Evolutionary conservation across 768 basidiomycete species (phyloP), one percentile per base, ranked within the genome.

Genomic region (Podaxis sp.): DNA sequence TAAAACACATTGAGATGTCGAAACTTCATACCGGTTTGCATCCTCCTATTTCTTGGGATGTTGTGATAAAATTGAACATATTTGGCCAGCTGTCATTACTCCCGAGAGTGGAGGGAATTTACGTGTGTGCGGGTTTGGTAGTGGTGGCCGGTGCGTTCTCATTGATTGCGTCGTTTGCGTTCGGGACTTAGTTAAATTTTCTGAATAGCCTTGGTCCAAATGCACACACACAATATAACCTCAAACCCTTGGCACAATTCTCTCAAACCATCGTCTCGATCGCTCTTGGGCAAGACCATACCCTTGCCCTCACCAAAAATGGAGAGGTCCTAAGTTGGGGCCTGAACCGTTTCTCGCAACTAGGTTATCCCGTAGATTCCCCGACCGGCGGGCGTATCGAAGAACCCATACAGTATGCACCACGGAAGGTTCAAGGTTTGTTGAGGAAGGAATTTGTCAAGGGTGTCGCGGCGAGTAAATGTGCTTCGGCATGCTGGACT

Each of bases 261-360:
- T 75, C 83, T 0, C 78, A 86, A 41, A 76, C 77, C 0, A 82
- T 95, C 33, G 75, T 80, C 5, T 78, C 86, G 13, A 83, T 98
- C 26, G 93, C 95, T 0, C 79, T 95, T 6, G 96, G 93, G 11
- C 96, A 96, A 72, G 97, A 99, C 69, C 97, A 99, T 71, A 96
- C 96, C 0, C 84, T 99, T 30, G 91, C 87, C 1, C 77, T 99
- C 30, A 96, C 95, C 0, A 84, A 79, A 26, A 72, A 81, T 0
- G 95, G 96, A 3, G 93, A 95, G 69, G 85, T 98, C 2, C 84
- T 89, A 41, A 94, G 88, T 24, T 99, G 95, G 93, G 97, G 94
- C 13, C 75, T 93, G 26, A 96, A 96, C 67, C 84, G 94, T 13
- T 96, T 95, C 72, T 79, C 85, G 3, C 96, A 98, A 70, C 82